Base-by-base conservation (phyloP, 768 basidiomycete genomes). In the Termitomyces sp. region DNA sequence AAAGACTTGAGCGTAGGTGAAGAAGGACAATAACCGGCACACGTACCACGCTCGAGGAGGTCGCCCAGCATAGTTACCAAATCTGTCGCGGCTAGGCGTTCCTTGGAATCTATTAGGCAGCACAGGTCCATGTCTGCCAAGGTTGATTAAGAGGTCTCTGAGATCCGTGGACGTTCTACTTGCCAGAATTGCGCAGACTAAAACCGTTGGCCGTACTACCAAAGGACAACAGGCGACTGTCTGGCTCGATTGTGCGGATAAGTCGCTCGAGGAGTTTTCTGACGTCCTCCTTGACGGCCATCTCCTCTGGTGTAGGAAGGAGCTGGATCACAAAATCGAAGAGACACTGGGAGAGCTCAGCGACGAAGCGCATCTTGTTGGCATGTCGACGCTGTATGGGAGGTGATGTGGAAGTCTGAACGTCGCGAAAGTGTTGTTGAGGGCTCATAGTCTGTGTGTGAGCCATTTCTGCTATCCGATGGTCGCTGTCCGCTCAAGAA, bases 191-290 rank as follows among this genome's bases (percentile, higher is more conserved):
- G 62, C 93, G 82, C 64, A 98, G 82, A 68, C 92, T 94, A 77
- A 98, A 96, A 56, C 95, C 94, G 66, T 98, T 98, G 11, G 94
- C 95, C 37, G 93, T 97, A 67, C 92, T 94, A 34, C 96, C 96
- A 68, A 99, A 99, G 54, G 93, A 93, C 62, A 96, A 72, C 62
- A 99, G 75, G 51, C 91, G 85, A 60, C 90, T 90, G 63, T 92
- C 82, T 43, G 94, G 95, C 69, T 95, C 91, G 72, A 99, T 91
- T 44, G 91, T 94, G 67, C 91, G 83, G 68, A 96, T 96, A 71
- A 99, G 85, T 63, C 91, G 83, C 76, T 99, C 95, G 53, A 99
- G 87, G 64, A 95, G 79, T 70, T 91, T 92, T 65, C 96, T 78
- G 60, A 98, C 95, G 64, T 96, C 92, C 75, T 98, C 95, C 77